Base-by-base conservation (phyloP, 2,329 filamentous ascomycete species). In the Monosporascus ibericus region DNA sequence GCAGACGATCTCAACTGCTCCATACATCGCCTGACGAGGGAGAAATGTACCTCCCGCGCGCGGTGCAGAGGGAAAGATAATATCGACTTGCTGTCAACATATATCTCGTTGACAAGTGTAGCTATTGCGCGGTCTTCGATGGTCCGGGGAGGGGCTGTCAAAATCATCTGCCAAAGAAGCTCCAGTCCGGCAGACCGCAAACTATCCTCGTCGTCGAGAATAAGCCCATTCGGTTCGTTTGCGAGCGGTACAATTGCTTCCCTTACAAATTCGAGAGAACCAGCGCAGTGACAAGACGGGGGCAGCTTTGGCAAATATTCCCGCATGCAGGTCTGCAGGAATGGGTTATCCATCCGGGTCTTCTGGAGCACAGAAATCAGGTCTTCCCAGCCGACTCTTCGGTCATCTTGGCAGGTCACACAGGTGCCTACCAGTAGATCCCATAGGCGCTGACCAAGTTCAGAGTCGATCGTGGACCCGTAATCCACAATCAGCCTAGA, bases 81-180 rank as follows among this genome's bases (percentile, higher is more conserved):
- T 44, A 86, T 80, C n/a, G 74, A 70, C 9, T 64, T 61, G 62
- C 77, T 81, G 30, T 82, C 73, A 36, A 94, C 75, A 63, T 94
- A 95, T 14, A 90, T 76, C 24, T 85, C 79, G 44, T 73, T 70
- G 24, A 91, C 89, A 3, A 95, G 81, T 22, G 84, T 83, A 48
- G 76, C 77, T 30, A 87, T 90, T 1, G 89, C 87, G 49, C 77
- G 72, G 20, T 79, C 77, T 58, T 89, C 88, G 47, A 95, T 84
- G 0, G 77, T 80, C 38, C 79, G 73, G 38, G 80, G 74, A 5
- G 84, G 82, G 2, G 88, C 84, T 17, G 81, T 85, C 50, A 95
- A 72, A 36, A 92, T 83, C 60, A 96, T 82, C 24, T 84, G 82
- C 92, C 92, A 96, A n/a, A 96, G 73, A 52, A 91, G 80, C 60